Conservation (phyloP, 139 green algal species). For the Nannochloris sp. region DNA sequence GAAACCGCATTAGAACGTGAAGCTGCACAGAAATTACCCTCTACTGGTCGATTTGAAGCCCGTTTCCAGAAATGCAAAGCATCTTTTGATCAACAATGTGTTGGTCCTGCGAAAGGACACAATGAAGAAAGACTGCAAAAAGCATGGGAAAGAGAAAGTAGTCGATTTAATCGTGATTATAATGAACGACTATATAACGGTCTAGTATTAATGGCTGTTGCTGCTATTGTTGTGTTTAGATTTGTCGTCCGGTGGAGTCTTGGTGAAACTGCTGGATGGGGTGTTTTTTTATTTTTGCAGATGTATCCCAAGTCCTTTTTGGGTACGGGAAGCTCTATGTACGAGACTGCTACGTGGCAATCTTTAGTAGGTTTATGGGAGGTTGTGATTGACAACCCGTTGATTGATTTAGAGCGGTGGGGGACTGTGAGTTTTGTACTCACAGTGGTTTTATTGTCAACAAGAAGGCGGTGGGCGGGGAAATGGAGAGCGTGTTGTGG, state of each 20-base stretch:
- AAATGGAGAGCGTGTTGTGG: not conserved
- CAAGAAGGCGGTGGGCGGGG: constrained; percentile 8
- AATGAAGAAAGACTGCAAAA: constrained; percentile 32
- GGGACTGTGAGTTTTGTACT: constrained; percentile 9
- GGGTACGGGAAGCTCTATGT: constrained; percentile 36
- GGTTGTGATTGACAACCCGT: constrained; percentile 37
- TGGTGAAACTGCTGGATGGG: constrained; percentile 55
- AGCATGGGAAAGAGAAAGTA: constrained; percentile 39
- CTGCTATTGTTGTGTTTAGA: constrained; percentile 52
- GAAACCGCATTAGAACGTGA: constrained; percentile 42
- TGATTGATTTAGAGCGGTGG: constrained; percentile 35
- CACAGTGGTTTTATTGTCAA: not conserved
- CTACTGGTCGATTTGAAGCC: constrained; percentile 46
- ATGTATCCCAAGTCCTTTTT: constrained; percentile 47
- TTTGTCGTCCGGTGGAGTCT: constrained; percentile 43
- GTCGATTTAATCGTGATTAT: constrained; percentile 68
- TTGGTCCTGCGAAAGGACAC: constrained; percentile 32
- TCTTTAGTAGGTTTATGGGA: constrained; percentile 45
- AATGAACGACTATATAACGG: constrained; percentile 72
- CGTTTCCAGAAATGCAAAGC: constrained; percentile 33
- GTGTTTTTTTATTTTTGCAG: constrained; percentile 61
- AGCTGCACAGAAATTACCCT: constrained; percentile 34
- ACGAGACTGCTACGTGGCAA: constrained; percentile 48
- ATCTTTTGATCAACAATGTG: constrained; percentile 42
- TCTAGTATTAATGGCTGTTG: constrained; percentile 47